These are phyloP conservation scores for Diplodia scrobiculata DNA, from an alignment of 2,329 filamentous ascomycete genomes.

Conservation along the genomic window DNA sequence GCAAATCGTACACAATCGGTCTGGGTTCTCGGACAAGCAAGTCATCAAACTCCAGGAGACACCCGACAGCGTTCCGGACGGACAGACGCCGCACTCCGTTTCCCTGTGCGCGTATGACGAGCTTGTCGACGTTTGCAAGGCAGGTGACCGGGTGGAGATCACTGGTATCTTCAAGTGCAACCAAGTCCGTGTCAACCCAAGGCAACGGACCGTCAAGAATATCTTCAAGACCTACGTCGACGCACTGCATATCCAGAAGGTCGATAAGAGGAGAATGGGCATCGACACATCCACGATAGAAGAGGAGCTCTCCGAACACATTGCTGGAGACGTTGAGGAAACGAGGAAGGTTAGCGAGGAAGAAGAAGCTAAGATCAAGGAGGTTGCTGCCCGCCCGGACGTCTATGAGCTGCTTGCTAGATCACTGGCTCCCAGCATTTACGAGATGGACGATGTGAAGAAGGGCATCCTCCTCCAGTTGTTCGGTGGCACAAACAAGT, in stretches of 20 bases:
- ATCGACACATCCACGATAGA: slow-evolving; percentile 87
- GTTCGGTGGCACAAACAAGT: slow-evolving; percentile 97
- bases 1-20: slow-evolving; percentile 97
- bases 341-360: slow-evolving; percentile 80
- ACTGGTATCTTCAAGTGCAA: slow-evolving; percentile 97
- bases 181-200: slow-evolving; percentile 89
- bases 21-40: slow-evolving; percentile 93
- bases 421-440: slow-evolving; percentile 90
- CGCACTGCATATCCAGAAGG: slow-evolving; percentile 92
- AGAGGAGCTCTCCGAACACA: slow-evolving; percentile 73
- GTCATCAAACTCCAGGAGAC: slow-evolving; percentile 99
- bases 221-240: slow-evolving; percentile 99
- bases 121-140: slow-evolving; percentile 95
- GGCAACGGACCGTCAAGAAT: slow-evolving; percentile 87
- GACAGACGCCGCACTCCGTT: slow-evolving; percentile 95
- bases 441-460: slow-evolving; percentile 98
- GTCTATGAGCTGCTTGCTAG: slow-evolving; percentile 90
- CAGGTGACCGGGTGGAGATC: slow-evolving; percentile 91
- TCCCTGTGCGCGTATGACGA: slow-evolving; percentile 97
- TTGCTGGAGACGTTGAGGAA: slow-evolving; percentile 74
- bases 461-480: slow-evolving; percentile 96
- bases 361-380: slow-evolving; percentile 85
- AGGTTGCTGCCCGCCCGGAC: slow-evolving; percentile 75
- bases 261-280: slow-evolving; percentile 91
- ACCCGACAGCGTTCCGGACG: slow-evolving; percentile 88